These are phyloP conservation scores for Leptodontidium sp. DNA, from an alignment of 2,329 filamentous ascomycete species.

Conservation along the genomic window DNA sequence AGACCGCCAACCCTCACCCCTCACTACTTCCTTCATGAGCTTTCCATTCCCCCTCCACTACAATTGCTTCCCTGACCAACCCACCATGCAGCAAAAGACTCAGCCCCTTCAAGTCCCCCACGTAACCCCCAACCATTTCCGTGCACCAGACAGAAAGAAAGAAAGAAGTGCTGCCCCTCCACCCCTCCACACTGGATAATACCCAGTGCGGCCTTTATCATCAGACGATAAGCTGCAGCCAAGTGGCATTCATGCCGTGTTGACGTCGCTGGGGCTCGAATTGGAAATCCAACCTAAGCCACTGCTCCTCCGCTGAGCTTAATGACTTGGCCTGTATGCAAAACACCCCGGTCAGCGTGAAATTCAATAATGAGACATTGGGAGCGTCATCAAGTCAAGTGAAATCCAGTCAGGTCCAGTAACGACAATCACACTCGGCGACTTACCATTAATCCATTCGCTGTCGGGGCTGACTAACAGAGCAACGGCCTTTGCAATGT, in stretches of 20 bases:
- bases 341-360: not conserved
- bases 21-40: not conserved
- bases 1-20: not conserved
- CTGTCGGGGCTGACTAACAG: slow-evolving; percentile 2
- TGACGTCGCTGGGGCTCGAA: not conserved
- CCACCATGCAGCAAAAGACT: not conserved
- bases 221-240: slow-evolving; percentile 1
- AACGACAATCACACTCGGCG: not conserved
- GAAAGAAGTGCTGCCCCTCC: not conserved
- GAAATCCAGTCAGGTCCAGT: not conserved
- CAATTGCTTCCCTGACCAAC: not conserved
- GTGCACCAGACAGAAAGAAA: not conserved
- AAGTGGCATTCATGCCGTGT: not conserved
- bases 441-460: slow-evolving; percentile 6
- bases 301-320: slow-evolving; percentile 3
- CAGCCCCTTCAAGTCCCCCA: not conserved
- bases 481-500: slow-evolving; percentile 3
- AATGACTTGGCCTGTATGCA: slow-evolving; percentile 2
- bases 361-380: slow-evolving; percentile 9
- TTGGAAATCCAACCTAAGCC: not conserved
- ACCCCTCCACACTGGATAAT: not conserved
- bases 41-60: not conserved
- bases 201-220: not conserved
- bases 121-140: not conserved
- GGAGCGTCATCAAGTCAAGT: not conserved